phyloP scores from a whole-genome alignment of 768 basidiomycete species.

The Amanita brunnescens region DNA sequence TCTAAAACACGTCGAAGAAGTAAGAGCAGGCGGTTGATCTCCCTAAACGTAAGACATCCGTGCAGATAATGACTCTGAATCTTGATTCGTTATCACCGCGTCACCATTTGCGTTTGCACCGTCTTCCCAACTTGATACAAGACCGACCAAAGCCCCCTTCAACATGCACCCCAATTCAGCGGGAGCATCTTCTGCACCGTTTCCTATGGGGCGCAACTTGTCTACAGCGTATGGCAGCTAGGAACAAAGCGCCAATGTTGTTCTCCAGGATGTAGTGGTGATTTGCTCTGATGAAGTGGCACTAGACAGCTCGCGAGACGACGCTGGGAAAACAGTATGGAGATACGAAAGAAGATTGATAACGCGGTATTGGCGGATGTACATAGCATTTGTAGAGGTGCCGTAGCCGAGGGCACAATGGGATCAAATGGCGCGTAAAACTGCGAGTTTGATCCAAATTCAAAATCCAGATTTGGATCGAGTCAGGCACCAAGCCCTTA shows the following conservation, averaged over 20 bases:
- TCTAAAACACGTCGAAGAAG: conserved; percentile 58
- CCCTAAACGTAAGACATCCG: conserved; percentile 53
- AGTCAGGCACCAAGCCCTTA: conserved; percentile 85
- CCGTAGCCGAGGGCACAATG: conserved; percentile 31
- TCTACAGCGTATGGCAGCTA: conserved; percentile 67
- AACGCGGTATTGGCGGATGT: conserved; percentile 63
- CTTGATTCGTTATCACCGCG: conserved; percentile 7
- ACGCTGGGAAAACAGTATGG: conserved; percentile 36
- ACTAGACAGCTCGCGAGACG: not conserved
- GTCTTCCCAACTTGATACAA: conserved; percentile 33
- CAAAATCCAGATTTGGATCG: not conserved
- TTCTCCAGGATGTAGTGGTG: conserved; percentile 53
- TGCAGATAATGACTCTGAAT: conserved; percentile 21
- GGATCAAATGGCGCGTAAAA: conserved; percentile 1
- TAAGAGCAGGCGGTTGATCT: conserved; percentile 44
- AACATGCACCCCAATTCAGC: conserved; percentile 64
- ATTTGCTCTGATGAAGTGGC: conserved; percentile 20
- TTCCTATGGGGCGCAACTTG: conserved; percentile 49
- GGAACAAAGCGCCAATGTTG: conserved; percentile 57
- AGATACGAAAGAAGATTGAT: conserved; percentile 74
- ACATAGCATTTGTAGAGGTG: conserved; percentile 32
- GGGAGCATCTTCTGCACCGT: conserved; percentile 71
- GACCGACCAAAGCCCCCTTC: conserved; percentile 73
- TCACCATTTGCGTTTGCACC: not conserved
- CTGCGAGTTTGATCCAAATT: not conserved